Conservation (phyloP, 179 eudicot species). For the Silene noctiflora region DNA sequence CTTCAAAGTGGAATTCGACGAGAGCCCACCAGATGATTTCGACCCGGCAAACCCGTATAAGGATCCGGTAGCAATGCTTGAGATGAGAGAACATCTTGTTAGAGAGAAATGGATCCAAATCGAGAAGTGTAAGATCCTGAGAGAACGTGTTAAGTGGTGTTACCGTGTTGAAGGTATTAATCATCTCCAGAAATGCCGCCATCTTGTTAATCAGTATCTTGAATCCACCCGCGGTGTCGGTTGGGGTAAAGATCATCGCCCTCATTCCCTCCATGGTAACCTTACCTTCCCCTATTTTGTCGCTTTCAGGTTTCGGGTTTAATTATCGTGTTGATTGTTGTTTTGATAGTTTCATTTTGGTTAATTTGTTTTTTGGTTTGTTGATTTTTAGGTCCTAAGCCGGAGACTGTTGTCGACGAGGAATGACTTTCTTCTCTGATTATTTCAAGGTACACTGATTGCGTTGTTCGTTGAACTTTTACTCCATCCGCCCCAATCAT, state of each 20-base stretch:
- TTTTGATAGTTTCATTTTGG: not conserved
- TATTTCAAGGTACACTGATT: constrained; percentile 25
- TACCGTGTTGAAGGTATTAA: constrained; percentile 86
- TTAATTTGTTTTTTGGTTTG: not conserved
- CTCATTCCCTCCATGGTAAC: constrained; percentile 45
- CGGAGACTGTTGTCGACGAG: constrained; percentile 26
- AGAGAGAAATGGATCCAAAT: constrained; percentile 94
- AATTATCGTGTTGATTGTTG: no score
- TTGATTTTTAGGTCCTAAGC: constrained; percentile 33
- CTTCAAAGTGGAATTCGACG: constrained; percentile 60
- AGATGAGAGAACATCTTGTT: constrained; percentile 83
- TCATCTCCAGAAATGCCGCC: constrained; percentile 88
- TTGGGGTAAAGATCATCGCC: constrained; percentile 83
- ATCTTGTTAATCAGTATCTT: constrained; percentile 77
- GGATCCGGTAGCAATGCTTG: constrained; percentile 94
- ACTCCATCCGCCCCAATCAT: no score
- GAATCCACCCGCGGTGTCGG: constrained; percentile 92
- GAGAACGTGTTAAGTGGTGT: constrained; percentile 79
- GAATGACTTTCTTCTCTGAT: constrained; percentile 24
- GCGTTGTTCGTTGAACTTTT: not conserved
- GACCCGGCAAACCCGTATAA: constrained; percentile 85
- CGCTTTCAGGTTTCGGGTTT: no score
- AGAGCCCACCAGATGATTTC: constrained; percentile 79
- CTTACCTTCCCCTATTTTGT: no score
- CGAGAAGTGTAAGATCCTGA: constrained; percentile 79